Base-by-base conservation (phyloP, 768 basidiomycete genomes). In the Tylopilus plumbeoviolaceoides region DNA sequence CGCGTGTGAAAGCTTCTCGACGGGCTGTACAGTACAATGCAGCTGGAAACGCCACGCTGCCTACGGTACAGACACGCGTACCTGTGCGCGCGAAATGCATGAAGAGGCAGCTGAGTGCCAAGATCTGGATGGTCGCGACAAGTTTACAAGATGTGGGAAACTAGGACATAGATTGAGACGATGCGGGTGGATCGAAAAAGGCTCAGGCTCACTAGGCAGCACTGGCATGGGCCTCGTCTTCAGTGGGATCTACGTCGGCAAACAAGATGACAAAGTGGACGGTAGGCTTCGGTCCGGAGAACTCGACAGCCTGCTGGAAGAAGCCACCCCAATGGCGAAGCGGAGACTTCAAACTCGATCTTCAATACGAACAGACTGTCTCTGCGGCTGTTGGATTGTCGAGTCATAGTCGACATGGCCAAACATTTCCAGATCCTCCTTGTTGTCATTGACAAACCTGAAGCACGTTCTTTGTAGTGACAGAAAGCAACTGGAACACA, bases 71-170 rank as follows among this genome's bases (percentile, higher is more conserved):
- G n/a, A n/a, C n/a, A n/a, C n/a, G n/a, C n/a, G n/a, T n/a, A n/a
- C n/a, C n/a, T n/a, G n/a, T 12, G 95, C 95, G 8, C 95, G 82
- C 28, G 95, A 99, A 54, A 99, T 98, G 68, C 94, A 98, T n/a
- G n/a, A n/a, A n/a, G n/a, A n/a, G n/a, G n/a, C n/a, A n/a, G n/a
- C n/a, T n/a, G n/a, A n/a, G n/a, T n/a, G n/a, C n/a, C n/a, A n/a
- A n/a, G n/a, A n/a, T n/a, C n/a, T n/a, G n/a, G n/a, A n/a, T n/a
- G n/a, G n/a, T n/a, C n/a, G n/a, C n/a, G n/a, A n/a, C n/a, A n/a
- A n/a, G n/a, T n/a, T n/a, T n/a, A n/a, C n/a, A n/a, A n/a, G n/a
- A n/a, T n/a, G n/a, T n/a, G n/a, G n/a, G n/a, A n/a, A n/a, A n/a
- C n/a, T n/a, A n/a, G n/a, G n/a, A n/a, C n/a, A n/a, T n/a, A n/a